Evolutionary conservation across 352 stramenopile genomes (phyloP).

Genomic region (Plasmopara muralis): DNA sequence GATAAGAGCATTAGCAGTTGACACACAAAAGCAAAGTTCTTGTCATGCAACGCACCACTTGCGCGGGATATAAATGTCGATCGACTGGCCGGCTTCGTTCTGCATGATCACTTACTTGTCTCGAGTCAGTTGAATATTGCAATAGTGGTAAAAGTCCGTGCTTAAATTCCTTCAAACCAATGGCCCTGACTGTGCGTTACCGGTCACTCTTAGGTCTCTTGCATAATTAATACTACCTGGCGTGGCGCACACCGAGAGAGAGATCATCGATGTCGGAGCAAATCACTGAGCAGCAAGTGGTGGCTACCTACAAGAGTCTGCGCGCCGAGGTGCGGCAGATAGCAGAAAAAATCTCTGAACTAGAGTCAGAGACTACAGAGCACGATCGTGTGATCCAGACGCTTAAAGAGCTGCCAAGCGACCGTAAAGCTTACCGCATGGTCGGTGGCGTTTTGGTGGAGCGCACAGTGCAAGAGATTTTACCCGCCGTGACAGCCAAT

Average conservation of each 20-base stretch:
- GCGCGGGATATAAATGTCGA: conserved; percentile 98
- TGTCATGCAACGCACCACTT: conserved; percentile 83
- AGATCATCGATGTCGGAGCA: conserved; percentile 37
- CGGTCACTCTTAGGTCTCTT: conserved; percentile 28
- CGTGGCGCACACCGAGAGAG: conserved; percentile 7
- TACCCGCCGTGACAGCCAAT: conserved; percentile 87
- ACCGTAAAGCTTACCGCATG: conserved; percentile 91
- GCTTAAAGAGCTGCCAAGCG: conserved; percentile 55
- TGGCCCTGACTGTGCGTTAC: conserved; percentile 81
- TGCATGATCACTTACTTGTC: conserved; percentile 89
- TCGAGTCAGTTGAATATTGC: conserved; percentile 59
- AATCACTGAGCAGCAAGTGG: conserved; percentile 82
- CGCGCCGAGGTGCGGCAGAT: conserved; percentile 75
- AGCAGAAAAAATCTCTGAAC: conserved; percentile 77
- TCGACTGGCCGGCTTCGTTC: conserved; percentile 95
- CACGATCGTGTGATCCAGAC: conserved; percentile 82
- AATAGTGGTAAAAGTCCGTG: conserved; percentile 23
- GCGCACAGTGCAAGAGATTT: conserved; percentile 92
- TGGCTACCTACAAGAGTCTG: conserved; percentile 85
- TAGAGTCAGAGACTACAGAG: conserved; percentile 79
- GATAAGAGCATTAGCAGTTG: background rate
- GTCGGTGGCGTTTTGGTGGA: conserved; percentile 96
- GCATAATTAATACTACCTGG: conserved; percentile 7
- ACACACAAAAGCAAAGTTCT: background rate
- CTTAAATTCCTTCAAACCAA: conserved; percentile 44